Evolutionary conservation across 768 basidiomycete genomes (phyloP), one percentile per base, ranked within the genome.

Genomic region (Podaxis pistillaris): DNA sequence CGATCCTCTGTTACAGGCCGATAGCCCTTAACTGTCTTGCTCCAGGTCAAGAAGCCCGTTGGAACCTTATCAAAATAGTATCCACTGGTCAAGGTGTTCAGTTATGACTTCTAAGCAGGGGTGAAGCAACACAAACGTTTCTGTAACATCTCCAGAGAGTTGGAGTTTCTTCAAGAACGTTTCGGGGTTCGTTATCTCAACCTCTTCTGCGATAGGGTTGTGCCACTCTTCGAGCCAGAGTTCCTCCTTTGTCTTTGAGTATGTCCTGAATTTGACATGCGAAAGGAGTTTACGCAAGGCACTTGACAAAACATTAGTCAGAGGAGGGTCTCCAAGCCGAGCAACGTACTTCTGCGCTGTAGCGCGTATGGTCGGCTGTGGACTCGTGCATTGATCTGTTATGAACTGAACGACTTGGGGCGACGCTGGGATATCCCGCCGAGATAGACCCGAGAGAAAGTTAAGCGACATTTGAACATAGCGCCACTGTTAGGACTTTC

Each of bases 31-130:
- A 93, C 76, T 38, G 77, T 79, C 64, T 81, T 71, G 24, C 82
- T 74, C 93, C 94, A 95, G 2, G 85, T 75, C 56, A 95, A 72
- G 77, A 94, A 95, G 1, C 94, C 94, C 6, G 89, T 90, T 38
- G 79, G 74, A 22, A 90, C 75, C 69, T 91, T 89, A 74, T 96
- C 94, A 19, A 90, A 76, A 71, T 88, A 92, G 57, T 74, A 72
- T 22, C 79, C 76, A 47, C 77, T 81, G 24, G n/a, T 52, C 38
- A 19, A 37, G 17, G 24, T 58, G 28, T 65, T 66, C 47, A 68
- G 57, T 40, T 9, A 56, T 55, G 51, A 46, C 38, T 9, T 56
- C n/a, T 38, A 38, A 28, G 38, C 30, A n/a, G 36, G 40, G 12
- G 64, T 56, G 22, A 22, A 33, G 22, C 6, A 15, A 38, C 41